Conservation (phyloP, 2,329 filamentous ascomycete species). For the Pleoardoris graminearum region DNA sequence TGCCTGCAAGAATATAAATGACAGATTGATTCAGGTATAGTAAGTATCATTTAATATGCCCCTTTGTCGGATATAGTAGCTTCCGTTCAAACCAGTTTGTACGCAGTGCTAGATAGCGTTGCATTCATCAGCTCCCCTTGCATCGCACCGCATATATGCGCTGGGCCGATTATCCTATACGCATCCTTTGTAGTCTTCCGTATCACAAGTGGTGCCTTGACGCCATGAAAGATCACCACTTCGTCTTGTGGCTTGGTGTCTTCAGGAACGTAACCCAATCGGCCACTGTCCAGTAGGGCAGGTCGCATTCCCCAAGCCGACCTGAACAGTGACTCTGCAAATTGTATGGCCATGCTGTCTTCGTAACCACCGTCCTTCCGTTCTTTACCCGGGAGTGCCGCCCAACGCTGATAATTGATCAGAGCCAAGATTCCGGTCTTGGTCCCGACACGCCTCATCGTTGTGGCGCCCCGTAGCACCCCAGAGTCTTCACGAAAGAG, state of each 20-base stretch:
- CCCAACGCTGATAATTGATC: slow-evolving; percentile 2
- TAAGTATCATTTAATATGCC: no score
- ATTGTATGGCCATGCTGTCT: background rate
- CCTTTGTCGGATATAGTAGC: no score
- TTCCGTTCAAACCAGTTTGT: no score
- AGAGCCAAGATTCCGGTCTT: background rate
- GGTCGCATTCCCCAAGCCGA: slow-evolving; percentile 9
- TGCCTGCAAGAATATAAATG: no score
- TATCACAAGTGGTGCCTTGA: slow-evolving; percentile 6
- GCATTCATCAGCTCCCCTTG: slow-evolving; percentile 3
- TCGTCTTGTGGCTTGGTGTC: background rate
- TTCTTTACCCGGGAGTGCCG: background rate
- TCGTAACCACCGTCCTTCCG: background rate
- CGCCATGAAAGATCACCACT: slow-evolving; percentile 4
- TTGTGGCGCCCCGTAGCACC: background rate
- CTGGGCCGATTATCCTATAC: slow-evolving; percentile 3
- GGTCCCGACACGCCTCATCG: background rate
- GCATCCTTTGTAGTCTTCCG: background rate
- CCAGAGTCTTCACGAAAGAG: background rate
- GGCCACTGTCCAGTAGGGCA: background rate
- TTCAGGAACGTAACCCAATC: slow-evolving; percentile 2
- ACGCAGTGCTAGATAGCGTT: no score
- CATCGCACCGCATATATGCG: slow-evolving; percentile 6
- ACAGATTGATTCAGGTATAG: no score
- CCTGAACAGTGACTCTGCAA: slow-evolving; percentile 4